Base-by-base conservation (phyloP, 2,329 filamentous ascomycete species). In the Grosmannia serpens region DNA sequence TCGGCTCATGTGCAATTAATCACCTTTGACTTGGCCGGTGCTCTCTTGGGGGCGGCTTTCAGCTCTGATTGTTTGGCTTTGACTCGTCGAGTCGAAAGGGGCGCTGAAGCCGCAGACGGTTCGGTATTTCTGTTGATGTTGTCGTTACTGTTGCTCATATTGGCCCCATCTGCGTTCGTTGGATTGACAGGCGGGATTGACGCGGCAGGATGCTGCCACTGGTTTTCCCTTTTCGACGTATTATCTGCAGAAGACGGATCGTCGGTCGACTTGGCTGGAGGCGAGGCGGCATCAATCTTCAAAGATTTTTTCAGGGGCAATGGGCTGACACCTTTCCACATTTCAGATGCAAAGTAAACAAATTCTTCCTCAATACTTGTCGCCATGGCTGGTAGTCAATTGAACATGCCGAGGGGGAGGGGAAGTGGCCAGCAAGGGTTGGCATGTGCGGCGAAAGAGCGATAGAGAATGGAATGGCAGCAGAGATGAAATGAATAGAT, bases 181-280 rank as follows among this genome's bases (percentile, higher is more conserved):
- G 4, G n/a, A 35, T n/a, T 24, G 17, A 26, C 9, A 33, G 20
- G 2, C 5, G 31, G 11, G 7, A 20, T 10, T 29, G 13, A 2
- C 11, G 44, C n/a, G 26, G 41, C 55, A 56, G 55, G 55, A 22
- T 8, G 55, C 17, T 56, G 33, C 55, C 55, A 56, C n/a, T 38
- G 20, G 15, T 41, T 50, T n/a, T 50, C 51, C n/a, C 44, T 47
- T 20, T 13, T 47, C 3, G 26, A 35, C 11, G n/a, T n/a, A 5
- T 33, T n/a, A 5, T 33, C 11, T 11, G 29, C 13, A 7, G 17
- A 33, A 20, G 29, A 17, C 2, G 27, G 29, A 20, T 5, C 29
- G 2, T 33, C 11, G 9, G 6, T 8, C 2, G 1, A 13, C 17
- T 53, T n/a, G n/a, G 11, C 17, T 9, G 8, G 35, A 46, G 22